phyloP scores from a whole-genome alignment of 768 basidiomycete genomes.

The Phanerochaete sordida region DNA sequence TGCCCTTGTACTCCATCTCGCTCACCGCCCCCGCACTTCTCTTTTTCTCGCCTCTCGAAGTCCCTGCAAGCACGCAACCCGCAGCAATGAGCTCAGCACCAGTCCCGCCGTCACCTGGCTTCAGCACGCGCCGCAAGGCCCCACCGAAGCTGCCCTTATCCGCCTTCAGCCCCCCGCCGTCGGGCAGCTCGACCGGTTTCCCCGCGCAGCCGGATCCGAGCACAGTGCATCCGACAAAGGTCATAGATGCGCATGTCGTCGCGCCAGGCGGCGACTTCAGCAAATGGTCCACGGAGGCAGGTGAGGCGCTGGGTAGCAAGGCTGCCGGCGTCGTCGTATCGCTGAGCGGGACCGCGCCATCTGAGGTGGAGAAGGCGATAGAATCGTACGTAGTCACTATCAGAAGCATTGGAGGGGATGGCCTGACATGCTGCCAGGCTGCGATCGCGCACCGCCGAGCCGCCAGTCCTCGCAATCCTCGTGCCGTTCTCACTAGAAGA shows the following conservation, averaged over 20 bases:
- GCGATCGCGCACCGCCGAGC: constrained; percentile 9
- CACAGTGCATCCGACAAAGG: constrained; percentile 53
- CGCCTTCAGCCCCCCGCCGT: constrained; percentile 70
- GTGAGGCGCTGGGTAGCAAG: constrained; percentile 40
- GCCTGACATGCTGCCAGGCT: constrained; percentile 1
- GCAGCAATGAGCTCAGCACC: constrained; percentile 7
- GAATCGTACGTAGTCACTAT: constrained; percentile 40
- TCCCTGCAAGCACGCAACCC: background rate
- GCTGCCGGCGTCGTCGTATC: constrained; percentile 57
- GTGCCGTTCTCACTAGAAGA: constrained; percentile 60
- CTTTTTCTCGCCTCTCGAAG: background rate
- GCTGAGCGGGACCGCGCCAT: constrained; percentile 31
- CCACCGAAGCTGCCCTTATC: constrained; percentile 73
- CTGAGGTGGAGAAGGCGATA: constrained; percentile 40
- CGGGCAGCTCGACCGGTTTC: constrained; percentile 63
- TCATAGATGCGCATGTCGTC: constrained; percentile 70
- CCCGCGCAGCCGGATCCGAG: constrained; percentile 68
- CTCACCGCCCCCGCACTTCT: background rate
- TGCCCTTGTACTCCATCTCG: background rate
- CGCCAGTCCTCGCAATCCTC: constrained; percentile 51
- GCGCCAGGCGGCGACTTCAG: constrained; percentile 37
- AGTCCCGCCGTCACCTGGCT: constrained; percentile 34
- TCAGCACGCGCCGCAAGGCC: constrained; percentile 52
- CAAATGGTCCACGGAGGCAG: constrained; percentile 53
- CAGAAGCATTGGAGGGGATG: background rate